phyloP scores from a whole-genome alignment of 768 basidiomycete species.

The Lactarius akahatsu region DNA sequence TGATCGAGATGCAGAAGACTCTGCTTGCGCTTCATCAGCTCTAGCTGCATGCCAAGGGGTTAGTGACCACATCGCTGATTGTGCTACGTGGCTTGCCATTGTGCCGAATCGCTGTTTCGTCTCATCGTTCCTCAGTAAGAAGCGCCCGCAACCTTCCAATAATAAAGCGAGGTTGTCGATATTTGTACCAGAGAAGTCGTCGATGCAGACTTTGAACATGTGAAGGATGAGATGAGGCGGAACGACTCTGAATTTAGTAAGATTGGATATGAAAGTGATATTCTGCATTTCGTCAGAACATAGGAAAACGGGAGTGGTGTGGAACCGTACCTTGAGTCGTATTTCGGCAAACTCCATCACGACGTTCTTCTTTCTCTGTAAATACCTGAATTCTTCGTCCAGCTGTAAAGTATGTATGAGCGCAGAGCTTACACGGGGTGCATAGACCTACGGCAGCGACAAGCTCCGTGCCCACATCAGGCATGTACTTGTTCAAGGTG shows the following conservation, averaged over 20 bases:
- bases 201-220: constrained; percentile 95
- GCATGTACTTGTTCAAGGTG: constrained; percentile 88
- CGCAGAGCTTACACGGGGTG: background rate
- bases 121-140: constrained; percentile 81
- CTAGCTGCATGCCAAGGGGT: constrained; percentile 52
- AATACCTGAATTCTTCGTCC: constrained; percentile 94
- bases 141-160: constrained; percentile 92
- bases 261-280: constrained; percentile 78
- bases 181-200: constrained; percentile 91
- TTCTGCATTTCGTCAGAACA: constrained; percentile 54
- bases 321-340: constrained; percentile 65
- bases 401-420: constrained; percentile 50
- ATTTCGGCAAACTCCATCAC: constrained; percentile 87
- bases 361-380: constrained; percentile 91
- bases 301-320: background rate
- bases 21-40: constrained; percentile 94
- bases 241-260: constrained; percentile 95
- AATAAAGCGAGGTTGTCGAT: constrained; percentile 91
- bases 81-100: constrained; percentile 57
- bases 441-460: constrained; percentile 63
- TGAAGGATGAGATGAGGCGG: constrained; percentile 91
- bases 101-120: constrained; percentile 83
- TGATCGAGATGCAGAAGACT: constrained; percentile 91
- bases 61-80: background rate
- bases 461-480: constrained; percentile 84